Conservation (phyloP, 1,284 basidiomycete genomes). For the Microbotryomycetes sp. region DNA sequence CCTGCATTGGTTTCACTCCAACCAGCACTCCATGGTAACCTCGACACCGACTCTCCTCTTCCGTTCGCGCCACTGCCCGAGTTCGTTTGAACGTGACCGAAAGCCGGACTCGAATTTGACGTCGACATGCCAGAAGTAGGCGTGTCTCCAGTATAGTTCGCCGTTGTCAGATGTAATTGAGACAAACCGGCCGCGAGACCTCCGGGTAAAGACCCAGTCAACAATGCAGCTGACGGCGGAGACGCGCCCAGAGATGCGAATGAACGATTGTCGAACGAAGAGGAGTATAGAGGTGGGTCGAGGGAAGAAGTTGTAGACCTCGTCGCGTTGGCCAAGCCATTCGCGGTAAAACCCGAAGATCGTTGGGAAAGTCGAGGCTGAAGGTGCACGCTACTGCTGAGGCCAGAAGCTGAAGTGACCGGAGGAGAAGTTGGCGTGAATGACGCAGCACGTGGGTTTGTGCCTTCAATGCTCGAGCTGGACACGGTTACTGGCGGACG, state of each 20-base stretch:
- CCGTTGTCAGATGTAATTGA: conserved; percentile 22
- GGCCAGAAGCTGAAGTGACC: conserved; percentile 8
- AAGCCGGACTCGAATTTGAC: too few species aligned
- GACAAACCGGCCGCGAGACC: conserved; percentile 26
- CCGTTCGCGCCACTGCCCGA: too few species aligned
- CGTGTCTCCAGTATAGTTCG: conserved; percentile 26
- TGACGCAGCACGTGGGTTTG: conserved; percentile 10
- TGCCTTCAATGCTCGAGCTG: conserved; percentile 4
- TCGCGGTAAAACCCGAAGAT: background rate
- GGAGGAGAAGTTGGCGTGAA: conserved; percentile 11
- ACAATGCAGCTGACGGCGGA: background rate
- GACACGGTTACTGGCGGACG: background rate
- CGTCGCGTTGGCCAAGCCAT: background rate
- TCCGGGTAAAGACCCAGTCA: conserved; percentile 11
- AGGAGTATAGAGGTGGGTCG: conserved; percentile 5
- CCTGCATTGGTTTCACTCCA: too few species aligned
- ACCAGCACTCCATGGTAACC: too few species aligned
- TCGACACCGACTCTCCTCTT: too few species aligned
- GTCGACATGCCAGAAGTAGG: conserved; percentile 7
- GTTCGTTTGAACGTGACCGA: too few species aligned
- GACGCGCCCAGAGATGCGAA: background rate
- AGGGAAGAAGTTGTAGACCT: background rate
- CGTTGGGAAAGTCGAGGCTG: background rate
- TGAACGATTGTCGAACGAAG: conserved; percentile 17
- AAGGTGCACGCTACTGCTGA: background rate